Percentiles rank a stretch among this genome's conserved stretches.
Evolutionary conservation across 768 basidiomycete genomes (phyloP).

Genomic region (Lactifluus piperatus): DNA sequence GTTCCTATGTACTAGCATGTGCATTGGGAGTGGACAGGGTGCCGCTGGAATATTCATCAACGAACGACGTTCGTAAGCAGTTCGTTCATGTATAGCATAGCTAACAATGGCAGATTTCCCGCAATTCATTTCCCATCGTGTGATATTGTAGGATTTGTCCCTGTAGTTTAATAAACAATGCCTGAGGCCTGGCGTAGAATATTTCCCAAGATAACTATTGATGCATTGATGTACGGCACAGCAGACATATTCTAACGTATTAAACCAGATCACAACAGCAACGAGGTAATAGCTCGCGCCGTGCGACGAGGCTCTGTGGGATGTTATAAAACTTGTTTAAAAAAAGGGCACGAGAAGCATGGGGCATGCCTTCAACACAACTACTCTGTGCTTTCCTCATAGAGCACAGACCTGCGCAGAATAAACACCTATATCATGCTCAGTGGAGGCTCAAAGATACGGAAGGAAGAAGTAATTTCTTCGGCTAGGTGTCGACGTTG

Average conservation of each 20-base stretch:
- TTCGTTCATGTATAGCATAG: not conserved
- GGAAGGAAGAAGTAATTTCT: too few species aligned
- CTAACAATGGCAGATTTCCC: not conserved
- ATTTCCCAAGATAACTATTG: too few species aligned
- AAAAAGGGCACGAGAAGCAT: not conserved
- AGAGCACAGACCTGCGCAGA: too few species aligned
- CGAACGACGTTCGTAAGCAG: slow-evolving; percentile 29
- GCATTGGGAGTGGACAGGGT: slow-evolving; percentile 84
- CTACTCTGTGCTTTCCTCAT: too few species aligned
- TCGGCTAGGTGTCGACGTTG: not conserved
- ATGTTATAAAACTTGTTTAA: not conserved
- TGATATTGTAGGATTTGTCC: not conserved
- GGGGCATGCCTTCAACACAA: not conserved
- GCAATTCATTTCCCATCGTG: not conserved
- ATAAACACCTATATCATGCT: too few species aligned
- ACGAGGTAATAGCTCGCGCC: too few species aligned
- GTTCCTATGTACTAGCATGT: slow-evolving; percentile 77
- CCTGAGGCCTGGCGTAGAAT: too few species aligned
- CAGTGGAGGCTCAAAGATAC: not conserved
- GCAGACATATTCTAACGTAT: too few species aligned
- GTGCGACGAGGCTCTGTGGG: too few species aligned
- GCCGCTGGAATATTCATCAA: slow-evolving; percentile 76
- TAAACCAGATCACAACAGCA: too few species aligned
- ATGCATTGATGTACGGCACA: too few species aligned
- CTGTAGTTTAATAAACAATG: too few species aligned